Evolutionary conservation across 2,329 filamentous ascomycete genomes (phyloP).

Genomic region (Elsinoe necatrix): DNA sequence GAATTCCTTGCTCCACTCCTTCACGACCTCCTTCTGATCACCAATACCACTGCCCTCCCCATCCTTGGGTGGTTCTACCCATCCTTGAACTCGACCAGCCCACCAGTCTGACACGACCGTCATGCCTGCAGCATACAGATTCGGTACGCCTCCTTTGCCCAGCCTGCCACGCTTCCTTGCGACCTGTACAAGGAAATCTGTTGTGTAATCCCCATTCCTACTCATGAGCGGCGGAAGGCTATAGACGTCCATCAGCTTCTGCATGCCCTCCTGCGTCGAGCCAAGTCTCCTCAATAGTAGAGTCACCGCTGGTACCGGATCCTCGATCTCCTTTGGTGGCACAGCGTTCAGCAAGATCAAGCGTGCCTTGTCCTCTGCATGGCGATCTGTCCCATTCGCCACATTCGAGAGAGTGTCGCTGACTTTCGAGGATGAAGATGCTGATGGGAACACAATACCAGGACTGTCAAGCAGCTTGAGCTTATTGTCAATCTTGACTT

Average conservation of each 20-base stretch:
- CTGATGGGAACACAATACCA: conserved; percentile 82
- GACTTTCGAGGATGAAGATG: not conserved
- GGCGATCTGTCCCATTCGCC: conserved; percentile 25
- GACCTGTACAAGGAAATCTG: conserved; percentile 89
- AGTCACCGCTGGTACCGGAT: conserved; percentile 78
- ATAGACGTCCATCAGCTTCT: conserved; percentile 76
- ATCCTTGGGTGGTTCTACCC: conserved; percentile 18
- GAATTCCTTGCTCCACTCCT: conserved; percentile 19
- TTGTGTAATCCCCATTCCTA: conserved; percentile 65
- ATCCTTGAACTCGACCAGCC: conserved; percentile 19
- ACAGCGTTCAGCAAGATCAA: conserved; percentile 84
- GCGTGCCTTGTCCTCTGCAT: conserved; percentile 62
- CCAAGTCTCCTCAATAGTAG: conserved; percentile 77
- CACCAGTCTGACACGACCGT: conserved; percentile 79
- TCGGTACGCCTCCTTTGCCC: conserved; percentile 82
- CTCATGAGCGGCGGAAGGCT: conserved; percentile 69
- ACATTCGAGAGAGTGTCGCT: conserved; percentile 31
- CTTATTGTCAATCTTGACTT: conserved; percentile 92
- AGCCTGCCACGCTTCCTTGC: conserved; percentile 85
- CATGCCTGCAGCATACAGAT: conserved; percentile 78
- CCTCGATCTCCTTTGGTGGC: conserved; percentile 87
- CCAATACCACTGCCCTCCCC: conserved; percentile 14
- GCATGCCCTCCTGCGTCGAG: conserved; percentile 60
- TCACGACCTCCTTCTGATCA: conserved; percentile 19
- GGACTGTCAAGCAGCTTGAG: conserved; percentile 89